Conservation (phyloP, 495 filamentous ascomycete genomes). For the Corynascus novoguineensis region DNA sequence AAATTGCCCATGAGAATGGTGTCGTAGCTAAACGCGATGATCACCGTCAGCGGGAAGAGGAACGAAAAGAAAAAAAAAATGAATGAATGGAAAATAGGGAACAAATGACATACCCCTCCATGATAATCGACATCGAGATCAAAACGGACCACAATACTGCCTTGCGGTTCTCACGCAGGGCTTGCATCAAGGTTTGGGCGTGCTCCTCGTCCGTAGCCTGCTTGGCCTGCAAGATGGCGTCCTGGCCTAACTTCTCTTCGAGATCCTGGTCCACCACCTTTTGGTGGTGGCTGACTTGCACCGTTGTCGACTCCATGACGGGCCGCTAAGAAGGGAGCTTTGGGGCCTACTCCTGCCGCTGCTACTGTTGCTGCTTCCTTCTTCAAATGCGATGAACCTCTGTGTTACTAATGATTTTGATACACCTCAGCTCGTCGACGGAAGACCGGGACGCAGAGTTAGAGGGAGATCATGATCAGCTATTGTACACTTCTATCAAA, state of each 20-base stretch:
- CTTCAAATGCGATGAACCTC: no score
- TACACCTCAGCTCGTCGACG: no score
- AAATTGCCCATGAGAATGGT: conserved; percentile 2
- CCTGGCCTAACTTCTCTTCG: conserved; percentile 1
- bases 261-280: conserved; percentile 2
- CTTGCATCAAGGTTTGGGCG: conserved; percentile 1
- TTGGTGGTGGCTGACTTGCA: background rate
- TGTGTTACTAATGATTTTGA: no score
- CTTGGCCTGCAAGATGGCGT: conserved; percentile 3
- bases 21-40: background rate
- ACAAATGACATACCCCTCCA: conserved; percentile 5
- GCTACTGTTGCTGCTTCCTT: background rate
- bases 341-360: background rate
- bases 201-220: conserved; percentile 3
- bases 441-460: no score
- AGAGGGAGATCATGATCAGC: no score
- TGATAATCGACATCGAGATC: background rate
- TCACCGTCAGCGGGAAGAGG: background rate
- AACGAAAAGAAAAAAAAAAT: no score
- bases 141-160: background rate
- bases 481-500: no score
- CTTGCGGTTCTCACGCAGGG: conserved; percentile 4
- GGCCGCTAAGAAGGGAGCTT: background rate
- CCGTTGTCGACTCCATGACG: background rate
- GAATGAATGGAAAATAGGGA: no score